Conservation (phyloP, 192 early-diverging fungal species). For the Coemansia sp. region DNA sequence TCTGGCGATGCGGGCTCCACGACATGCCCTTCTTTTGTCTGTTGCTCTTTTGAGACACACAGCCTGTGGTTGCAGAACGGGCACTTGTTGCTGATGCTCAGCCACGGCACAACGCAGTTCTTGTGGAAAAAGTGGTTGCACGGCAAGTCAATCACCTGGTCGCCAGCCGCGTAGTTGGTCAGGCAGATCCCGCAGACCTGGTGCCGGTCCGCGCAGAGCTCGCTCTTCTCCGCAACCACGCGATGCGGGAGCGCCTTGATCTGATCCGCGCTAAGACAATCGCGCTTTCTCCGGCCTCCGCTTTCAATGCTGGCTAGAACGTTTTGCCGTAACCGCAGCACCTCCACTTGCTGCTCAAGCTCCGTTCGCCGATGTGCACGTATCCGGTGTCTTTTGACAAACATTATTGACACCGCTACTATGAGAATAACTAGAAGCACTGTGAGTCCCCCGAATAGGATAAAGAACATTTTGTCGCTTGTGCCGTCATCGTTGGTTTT, state of each 20-base stretch:
- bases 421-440: background rate
- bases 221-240: background rate
- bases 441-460: background rate
- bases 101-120: slow-evolving; percentile 79
- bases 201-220: background rate
- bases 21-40: background rate
- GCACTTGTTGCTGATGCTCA: slow-evolving; percentile 82
- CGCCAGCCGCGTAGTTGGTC: slow-evolving; percentile 68
- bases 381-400: background rate
- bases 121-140: slow-evolving; percentile 87
- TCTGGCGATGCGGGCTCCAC: too few species aligned
- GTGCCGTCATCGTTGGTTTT: background rate
- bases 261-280: background rate
- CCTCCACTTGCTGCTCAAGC: slow-evolving; percentile 3
- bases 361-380: background rate
- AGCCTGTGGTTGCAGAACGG: slow-evolving; percentile 62
- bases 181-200: slow-evolving; percentile 74
- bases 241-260: slow-evolving; percentile 3
- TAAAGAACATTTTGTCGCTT: background rate
- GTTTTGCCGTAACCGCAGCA: slow-evolving; percentile 2
- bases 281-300: background rate
- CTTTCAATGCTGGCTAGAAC: background rate
- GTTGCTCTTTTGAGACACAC: slow-evolving; percentile 12
- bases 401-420: background rate
- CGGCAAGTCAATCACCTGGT: slow-evolving; percentile 62